These are phyloP conservation scores for Lichtheimia ramosa DNA, from an alignment of 371 early-diverging fungal species.

Conservation along the genomic window DNA sequence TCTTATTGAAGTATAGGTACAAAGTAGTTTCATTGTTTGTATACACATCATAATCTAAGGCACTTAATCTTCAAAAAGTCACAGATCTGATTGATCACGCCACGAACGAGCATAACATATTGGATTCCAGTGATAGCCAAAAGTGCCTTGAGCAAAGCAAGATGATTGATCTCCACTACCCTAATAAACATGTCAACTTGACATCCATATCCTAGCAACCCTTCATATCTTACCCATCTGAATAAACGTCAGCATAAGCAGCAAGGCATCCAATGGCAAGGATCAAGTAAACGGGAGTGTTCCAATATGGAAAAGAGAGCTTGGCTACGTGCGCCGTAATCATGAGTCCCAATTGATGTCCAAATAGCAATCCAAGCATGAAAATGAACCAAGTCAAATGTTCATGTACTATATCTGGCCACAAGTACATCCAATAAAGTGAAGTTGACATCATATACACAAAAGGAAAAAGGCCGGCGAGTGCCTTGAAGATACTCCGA, in stretches of 20 bases:
- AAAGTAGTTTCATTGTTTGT: background rate
- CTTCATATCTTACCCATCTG: constrained; percentile 49
- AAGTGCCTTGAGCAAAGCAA: constrained; percentile 21
- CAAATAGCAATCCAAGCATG: constrained; percentile 78
- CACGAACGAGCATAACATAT: constrained; percentile 70
- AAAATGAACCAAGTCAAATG: constrained; percentile 70
- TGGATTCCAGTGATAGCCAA: constrained; percentile 25
- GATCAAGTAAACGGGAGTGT: constrained; percentile 53
- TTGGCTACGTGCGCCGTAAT: constrained; percentile 88
- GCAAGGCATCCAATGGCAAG: constrained; percentile 66
- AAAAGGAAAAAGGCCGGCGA: constrained; percentile 69
- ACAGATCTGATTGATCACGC: constrained; percentile 84
- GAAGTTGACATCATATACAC: constrained; percentile 51
- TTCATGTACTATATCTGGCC: constrained; percentile 64
- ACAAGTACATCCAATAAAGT: constrained; percentile 70
- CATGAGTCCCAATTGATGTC: constrained; percentile 82
- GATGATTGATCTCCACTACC: constrained; percentile 21
- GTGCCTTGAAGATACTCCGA: constrained; percentile 51
- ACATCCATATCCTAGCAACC: background rate
- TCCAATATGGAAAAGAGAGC: constrained; percentile 73
- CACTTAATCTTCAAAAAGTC: constrained; percentile 83
- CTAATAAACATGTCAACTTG: constrained; percentile 10
- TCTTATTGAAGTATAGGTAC: background rate
- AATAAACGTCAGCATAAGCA: constrained; percentile 50
- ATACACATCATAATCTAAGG: constrained; percentile 25